Conservation (phyloP, 257 asterid species). For the Ligustrum vulgare region DNA sequence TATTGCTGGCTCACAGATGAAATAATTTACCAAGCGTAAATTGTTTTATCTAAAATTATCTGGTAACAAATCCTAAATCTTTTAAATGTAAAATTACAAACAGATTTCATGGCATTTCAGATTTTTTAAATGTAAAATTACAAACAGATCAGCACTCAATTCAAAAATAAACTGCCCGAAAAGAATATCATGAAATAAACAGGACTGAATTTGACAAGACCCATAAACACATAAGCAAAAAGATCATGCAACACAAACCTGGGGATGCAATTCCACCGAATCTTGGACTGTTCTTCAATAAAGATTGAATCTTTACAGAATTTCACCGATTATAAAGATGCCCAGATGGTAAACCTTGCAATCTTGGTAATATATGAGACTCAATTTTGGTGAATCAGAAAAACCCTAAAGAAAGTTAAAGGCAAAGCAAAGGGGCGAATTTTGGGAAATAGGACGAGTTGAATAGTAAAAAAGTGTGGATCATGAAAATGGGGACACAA, state of each 20-base stretch:
- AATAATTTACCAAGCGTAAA: constrained; percentile 15
- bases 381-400: constrained; percentile 25
- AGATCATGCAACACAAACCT: constrained; percentile 31
- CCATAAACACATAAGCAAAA: background rate
- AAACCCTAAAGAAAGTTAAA: constrained; percentile 55
- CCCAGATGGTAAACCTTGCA: constrained; percentile 15
- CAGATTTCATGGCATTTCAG: background rate
- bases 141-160: background rate
- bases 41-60: background rate
- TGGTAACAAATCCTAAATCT: background rate
- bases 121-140: background rate
- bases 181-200: background rate
- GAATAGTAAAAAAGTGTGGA: constrained; percentile 7
- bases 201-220: background rate
- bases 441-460: constrained; percentile 25
- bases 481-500: constrained; percentile 19
- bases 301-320: constrained; percentile 31
- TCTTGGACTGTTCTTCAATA: constrained; percentile 11
- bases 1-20: constrained; percentile 7
- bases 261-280: constrained; percentile 35
- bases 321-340: constrained; percentile 23
- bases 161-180: background rate
- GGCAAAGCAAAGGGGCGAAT: constrained; percentile 24
- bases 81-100: background rate
- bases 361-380: constrained; percentile 11